Evolutionary conservation across 1,284 basidiomycete genomes (phyloP), one percentile per base, ranked within the genome.

Genomic region (Microbotryum violaceum): DNA sequence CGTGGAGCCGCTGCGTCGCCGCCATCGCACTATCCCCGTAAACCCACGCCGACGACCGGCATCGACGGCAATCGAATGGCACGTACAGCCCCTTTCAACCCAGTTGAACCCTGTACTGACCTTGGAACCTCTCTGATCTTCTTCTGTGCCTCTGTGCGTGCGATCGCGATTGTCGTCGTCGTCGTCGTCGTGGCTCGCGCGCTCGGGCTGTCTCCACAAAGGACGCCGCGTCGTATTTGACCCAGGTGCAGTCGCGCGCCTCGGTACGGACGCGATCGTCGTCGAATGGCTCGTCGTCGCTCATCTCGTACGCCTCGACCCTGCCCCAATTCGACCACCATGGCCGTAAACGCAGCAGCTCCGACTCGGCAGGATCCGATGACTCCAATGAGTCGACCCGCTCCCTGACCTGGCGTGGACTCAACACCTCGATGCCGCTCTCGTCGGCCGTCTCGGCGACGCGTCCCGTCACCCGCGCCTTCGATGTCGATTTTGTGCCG

Each of bases 401-500:
- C 20, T 57, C 61, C 10, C 20, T 46, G 31, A 49, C 54, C n/a
- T 69, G 67, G 67, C 57, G 61, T 20, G 67, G 67, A 6, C 47
- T 64, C 37, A 63, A 62, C 54, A 59, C 50, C 14, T 18, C 53
- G 37, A 64, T 69, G 65, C 67, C 67, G 27, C 57, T 63, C 5
- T 65, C 65, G 16, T 67, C 62, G 10, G 37, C 46, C 31, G 58
- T 67, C 47, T 45, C 50, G 23, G 65, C 65, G 9, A 55, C 60
- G 5, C 58, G 61, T 2, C 62, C 62, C 3, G 61, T 65, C 18
- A 69, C 65, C 18, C 54, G 52, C 42, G 45, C 64, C 18, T 67
- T 69, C 50, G 67, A 69, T 51, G 57, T 63, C 56, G 67, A 71
- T 52, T 70, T 66, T 27, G 52, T 62, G 12, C 66, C 65, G 16